phyloP scores from a whole-genome alignment of 164 flowering plant genomes.

The Annona squamosa region DNA sequence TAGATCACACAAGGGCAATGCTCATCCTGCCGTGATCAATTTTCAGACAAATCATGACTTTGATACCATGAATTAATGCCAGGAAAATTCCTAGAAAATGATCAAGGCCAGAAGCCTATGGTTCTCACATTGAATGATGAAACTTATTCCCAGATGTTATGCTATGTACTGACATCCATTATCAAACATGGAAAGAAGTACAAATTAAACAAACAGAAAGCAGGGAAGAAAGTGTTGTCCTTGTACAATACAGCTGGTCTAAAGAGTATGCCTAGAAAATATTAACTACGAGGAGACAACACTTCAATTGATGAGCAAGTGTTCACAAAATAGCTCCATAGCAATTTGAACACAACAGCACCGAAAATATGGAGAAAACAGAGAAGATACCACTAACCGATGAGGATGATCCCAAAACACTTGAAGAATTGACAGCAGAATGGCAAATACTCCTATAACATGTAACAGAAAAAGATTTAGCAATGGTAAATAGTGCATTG shows the following conservation, averaged over 20 bases:
- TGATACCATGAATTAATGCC: not conserved
- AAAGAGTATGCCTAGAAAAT: not conserved
- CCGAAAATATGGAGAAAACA: not conserved
- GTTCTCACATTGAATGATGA: not conserved
- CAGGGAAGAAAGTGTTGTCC: not conserved
- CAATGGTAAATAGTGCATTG: not conserved
- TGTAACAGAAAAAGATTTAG: not conserved
- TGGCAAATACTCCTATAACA: constrained; percentile 26
- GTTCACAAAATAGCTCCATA: not conserved
- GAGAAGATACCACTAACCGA: constrained; percentile 24
- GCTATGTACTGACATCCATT: not conserved
- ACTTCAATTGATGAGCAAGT: no score
- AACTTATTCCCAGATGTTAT: not conserved
- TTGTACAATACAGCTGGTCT: not conserved
- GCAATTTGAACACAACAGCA: not conserved
- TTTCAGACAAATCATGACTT: not conserved
- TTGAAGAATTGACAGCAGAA: constrained; percentile 30
- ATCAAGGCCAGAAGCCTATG: not conserved
- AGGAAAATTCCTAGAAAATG: not conserved
- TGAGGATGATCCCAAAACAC: constrained; percentile 27
- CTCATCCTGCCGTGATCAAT: not conserved
- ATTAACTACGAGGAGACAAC: not conserved
- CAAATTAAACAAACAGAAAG: not conserved
- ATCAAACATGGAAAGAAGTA: not conserved
- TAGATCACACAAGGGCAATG: not conserved